Evolutionary conservation across 345 rosid genomes (phyloP).

Genomic region (Rhodomyrtus tomentosa): DNA sequence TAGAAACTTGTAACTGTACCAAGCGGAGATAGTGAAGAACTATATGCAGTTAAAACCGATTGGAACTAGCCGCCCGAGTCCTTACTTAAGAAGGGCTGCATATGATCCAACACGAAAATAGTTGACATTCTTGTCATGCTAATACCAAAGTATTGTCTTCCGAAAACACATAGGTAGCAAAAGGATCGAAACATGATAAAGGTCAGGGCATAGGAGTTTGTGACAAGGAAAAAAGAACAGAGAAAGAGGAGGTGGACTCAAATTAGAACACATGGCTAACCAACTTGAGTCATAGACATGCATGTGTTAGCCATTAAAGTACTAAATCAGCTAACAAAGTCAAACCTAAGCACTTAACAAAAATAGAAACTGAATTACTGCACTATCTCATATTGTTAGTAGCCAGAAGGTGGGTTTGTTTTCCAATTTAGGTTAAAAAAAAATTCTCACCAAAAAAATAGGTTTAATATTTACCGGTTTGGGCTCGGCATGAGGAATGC

Average conservation of each 20-base stretch:
- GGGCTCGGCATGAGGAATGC: too few species aligned
- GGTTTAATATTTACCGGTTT: too few species aligned
- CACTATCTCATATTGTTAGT: background rate
- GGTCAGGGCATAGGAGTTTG: background rate
- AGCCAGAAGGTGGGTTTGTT: background rate
- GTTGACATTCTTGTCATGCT: background rate
- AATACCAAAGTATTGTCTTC: background rate
- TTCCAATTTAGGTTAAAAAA: too few species aligned
- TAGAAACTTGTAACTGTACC: background rate
- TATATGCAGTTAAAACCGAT: background rate
- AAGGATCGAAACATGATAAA: background rate
- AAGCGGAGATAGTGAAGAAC: background rate
- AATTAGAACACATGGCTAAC: background rate
- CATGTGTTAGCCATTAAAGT: background rate
- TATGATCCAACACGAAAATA: background rate
- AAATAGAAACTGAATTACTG: background rate
- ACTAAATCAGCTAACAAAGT: background rate
- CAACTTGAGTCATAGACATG: background rate
- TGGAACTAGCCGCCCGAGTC: background rate
- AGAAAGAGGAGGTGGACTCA: background rate
- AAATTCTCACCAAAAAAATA: too few species aligned
- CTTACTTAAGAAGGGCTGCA: background rate
- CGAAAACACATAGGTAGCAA: background rate
- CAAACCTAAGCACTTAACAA: constrained; percentile 4
- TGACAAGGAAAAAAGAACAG: background rate